These are phyloP conservation scores for Russula griseocarnosa DNA, from an alignment of 768 basidiomycete genomes.

Conservation along the genomic window DNA sequence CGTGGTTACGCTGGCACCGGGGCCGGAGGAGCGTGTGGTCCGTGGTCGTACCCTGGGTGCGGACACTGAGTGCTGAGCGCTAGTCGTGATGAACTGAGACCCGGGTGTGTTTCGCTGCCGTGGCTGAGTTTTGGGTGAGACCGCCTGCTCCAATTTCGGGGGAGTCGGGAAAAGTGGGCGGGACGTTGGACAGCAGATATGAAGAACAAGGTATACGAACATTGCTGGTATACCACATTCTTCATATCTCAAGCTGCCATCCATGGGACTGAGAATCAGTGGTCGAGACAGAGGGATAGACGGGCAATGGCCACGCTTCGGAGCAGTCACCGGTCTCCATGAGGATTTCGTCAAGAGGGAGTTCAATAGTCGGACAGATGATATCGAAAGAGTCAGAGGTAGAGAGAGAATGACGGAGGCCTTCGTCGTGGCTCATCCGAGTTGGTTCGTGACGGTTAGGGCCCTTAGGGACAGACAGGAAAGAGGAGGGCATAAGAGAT, in stretches of 20 bases:
- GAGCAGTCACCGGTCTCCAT: conserved; percentile 40
- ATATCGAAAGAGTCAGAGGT: conserved; percentile 56
- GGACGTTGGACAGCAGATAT: no score
- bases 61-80: conserved; percentile 25
- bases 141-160: conserved; percentile 45
- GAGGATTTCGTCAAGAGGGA: conserved; percentile 80
- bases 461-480: no score
- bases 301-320: conserved; percentile 32
- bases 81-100: conserved; percentile 7
- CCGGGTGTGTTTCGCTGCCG: conserved; percentile 5
- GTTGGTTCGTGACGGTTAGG: no score
- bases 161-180: conserved; percentile 40
- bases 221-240: conserved; percentile 28
- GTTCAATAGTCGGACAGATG: conserved; percentile 74
- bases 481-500: no score
- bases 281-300: conserved; percentile 19
- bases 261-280: conserved; percentile 20
- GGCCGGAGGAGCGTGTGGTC: conserved; percentile 52
- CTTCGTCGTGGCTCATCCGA: conserved; percentile 83
- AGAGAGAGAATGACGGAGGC: conserved; percentile 45
- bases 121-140: conserved; percentile 56
- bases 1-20: conserved; percentile 48
- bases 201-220: no score
- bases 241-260: conserved; percentile 32
- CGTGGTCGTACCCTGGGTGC: conserved; percentile 23